Conservation (phyloP, 2,329 filamentous ascomycete genomes). For the Aspergillus caelatus region DNA sequence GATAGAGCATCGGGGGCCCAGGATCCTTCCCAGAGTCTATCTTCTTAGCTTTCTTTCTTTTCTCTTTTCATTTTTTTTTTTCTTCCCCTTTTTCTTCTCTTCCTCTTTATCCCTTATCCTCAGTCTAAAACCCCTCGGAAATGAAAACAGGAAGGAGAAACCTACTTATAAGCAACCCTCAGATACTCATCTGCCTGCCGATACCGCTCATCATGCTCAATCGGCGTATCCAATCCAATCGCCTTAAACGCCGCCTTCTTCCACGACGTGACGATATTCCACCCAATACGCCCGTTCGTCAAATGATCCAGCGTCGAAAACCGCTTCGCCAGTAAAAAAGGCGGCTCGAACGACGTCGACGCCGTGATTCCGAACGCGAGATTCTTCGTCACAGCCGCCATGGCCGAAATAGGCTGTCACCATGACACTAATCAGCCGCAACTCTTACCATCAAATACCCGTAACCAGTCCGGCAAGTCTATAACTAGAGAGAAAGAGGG, state of each 20-base stretch:
- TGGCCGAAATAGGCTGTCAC: constrained; percentile 63
- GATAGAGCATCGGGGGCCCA: constrained; percentile 62
- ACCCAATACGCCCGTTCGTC: constrained; percentile 63
- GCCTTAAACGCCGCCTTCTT: constrained; percentile 66
- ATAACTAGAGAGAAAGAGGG: neutral
- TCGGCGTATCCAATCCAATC: constrained; percentile 60
- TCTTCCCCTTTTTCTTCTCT: neutral
- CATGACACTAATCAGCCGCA: constrained; percentile 24
- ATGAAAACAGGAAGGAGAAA: neutral
- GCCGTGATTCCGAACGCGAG: constrained; percentile 65
- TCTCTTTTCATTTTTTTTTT: too few species aligned
- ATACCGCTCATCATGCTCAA: constrained; percentile 65
- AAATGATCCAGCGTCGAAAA: constrained; percentile 67
- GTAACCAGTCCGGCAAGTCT: too few species aligned
- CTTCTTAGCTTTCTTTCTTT: neutral
- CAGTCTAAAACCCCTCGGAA: too few species aligned
- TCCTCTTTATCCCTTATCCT: neutral
- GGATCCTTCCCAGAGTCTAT: constrained; percentile 57
- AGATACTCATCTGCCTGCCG: constrained; percentile 65
- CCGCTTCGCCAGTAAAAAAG: constrained; percentile 63
- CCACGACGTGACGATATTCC: constrained; percentile 69
- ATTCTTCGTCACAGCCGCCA: constrained; percentile 69
- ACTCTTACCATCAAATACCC: too few species aligned
- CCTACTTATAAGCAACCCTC: constrained; percentile 62
- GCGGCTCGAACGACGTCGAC: constrained; percentile 65